Evolutionary conservation across 225 moss, liverwort and hornwort genomes (phyloP).

Genomic region (Polytrichum formosum): DNA sequence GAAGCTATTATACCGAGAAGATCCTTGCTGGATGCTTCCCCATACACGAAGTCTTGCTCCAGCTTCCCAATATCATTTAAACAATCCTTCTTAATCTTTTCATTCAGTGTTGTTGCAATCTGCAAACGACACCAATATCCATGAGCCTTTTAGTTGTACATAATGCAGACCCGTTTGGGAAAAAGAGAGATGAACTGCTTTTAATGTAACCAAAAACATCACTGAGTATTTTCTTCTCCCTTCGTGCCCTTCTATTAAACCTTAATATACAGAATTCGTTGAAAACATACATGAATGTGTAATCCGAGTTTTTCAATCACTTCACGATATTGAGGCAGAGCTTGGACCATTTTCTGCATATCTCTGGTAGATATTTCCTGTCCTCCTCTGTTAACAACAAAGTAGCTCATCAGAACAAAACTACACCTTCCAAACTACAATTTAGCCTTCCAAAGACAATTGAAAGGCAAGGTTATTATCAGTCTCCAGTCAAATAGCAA

Average conservation of each 20-base stretch:
- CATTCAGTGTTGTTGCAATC: slow-evolving; percentile 93
- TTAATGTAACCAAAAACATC: too few species aligned
- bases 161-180: too few species aligned
- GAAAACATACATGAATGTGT: slow-evolving; percentile 70
- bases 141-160: neutral
- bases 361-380: slow-evolving; percentile 91
- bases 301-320: slow-evolving; percentile 92
- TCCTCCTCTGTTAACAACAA: slow-evolving; percentile 56
- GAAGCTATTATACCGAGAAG: slow-evolving; percentile 75
- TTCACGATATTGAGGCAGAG: slow-evolving; percentile 92
- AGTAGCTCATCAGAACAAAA: neutral
- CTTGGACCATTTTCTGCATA: slow-evolving; percentile 97
- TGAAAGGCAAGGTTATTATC: too few species aligned
- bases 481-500: too few species aligned
- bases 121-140: slow-evolving; percentile 11
- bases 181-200: too few species aligned
- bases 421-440: too few species aligned
- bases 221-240: too few species aligned
- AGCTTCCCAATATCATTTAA: slow-evolving; percentile 83
- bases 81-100: slow-evolving; percentile 70
- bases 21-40: slow-evolving; percentile 98
- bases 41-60: slow-evolving; percentile 97
- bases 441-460: too few species aligned
- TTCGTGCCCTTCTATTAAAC: too few species aligned
- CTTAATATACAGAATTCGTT: too few species aligned